Conservation (phyloP, 257 asterid species). For the Paraleonurus japonicus region DNA sequence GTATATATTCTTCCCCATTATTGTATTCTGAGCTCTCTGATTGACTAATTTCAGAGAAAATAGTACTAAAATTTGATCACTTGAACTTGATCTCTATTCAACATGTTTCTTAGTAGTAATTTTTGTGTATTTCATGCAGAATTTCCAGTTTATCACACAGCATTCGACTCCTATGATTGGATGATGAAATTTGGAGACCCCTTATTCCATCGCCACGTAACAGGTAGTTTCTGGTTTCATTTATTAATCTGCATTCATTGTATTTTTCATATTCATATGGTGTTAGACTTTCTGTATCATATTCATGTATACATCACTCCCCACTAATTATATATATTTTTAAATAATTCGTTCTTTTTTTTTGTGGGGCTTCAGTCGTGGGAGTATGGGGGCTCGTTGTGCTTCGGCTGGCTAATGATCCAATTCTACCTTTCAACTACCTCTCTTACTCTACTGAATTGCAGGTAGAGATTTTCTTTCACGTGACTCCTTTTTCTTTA, state of each 20-base stretch:
- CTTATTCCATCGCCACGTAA: constrained; percentile 75
- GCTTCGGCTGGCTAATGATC: constrained; percentile 79
- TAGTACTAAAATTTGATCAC: not conserved
- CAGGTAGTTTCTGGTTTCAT: constrained; percentile 48
- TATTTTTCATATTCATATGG: not conserved
- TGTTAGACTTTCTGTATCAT: not conserved
- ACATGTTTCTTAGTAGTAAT: not conserved
- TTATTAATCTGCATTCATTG: not conserved
- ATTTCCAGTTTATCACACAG: constrained; percentile 93
- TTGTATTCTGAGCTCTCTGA: constrained; percentile 15
- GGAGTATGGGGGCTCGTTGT: constrained; percentile 95
- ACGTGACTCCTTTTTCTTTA: not conserved
- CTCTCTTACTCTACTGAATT: constrained; percentile 70
- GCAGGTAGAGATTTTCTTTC: constrained; percentile 44
- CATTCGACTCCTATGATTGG: constrained; percentile 91
- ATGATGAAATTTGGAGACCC: constrained; percentile 83
- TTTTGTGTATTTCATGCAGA: constrained; percentile 48
- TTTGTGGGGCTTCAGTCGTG: constrained; percentile 46
- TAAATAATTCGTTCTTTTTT: not conserved
- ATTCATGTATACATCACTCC: not conserved
- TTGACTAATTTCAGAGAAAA: not conserved
- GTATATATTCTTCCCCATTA: constrained; percentile 34
- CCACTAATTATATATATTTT: not conserved
- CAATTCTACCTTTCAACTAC: constrained; percentile 79
- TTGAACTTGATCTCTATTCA: not conserved